Base-by-base conservation (phyloP, 1,284 basidiomycete genomes). In the Cutaneotrichosporon arboriforme region DNA sequence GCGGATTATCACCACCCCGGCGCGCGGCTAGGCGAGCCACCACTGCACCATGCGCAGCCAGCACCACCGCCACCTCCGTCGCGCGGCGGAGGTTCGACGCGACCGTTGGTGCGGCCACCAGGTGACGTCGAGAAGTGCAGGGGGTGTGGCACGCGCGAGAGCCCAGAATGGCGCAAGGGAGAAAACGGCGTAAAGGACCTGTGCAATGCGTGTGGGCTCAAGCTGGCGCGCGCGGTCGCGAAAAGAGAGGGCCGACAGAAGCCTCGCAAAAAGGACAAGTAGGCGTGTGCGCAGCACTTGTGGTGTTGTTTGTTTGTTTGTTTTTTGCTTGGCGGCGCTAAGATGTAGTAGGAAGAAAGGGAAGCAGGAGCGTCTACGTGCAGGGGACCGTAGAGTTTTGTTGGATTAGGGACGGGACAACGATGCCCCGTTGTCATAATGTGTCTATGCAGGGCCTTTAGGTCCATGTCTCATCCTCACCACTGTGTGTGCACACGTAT, bases 101-200 rank as follows among this genome's bases (percentile, higher is more conserved):
- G 66, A 37, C 67, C 68, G 21, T 54, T 63, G 23, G 62, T 72
- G 13, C 49, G 66, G 56, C 81, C 88, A 13, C 88, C 88, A 0
- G 80, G 81, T 34, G 87, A 89, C 5, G 78, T 89, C 10, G 75
- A 81, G 48, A 82, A 82, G 61, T 94, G 90, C 74, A 81, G 85
- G 14, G 88, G 85, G 65, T 94, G 90, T 75, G 87, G 85, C 69
- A 86, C 80, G 20, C 86, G 84, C 13, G 84, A 85, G 49, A 90
- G 87, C 63, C 92, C 92, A 0, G 93, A 97, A 73, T 97, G 92
- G 92, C 80, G 92, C 65, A 91, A 94, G 73, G 90, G 69, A 26
- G 75, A 75, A 51, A 88, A 82, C 64, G 90, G 90, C 15, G 86
- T 88, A 73, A 93, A 93, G 77, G 88, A 91, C 70, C 78, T 94